Percentiles rank a stretch among this genome's conserved stretches.
These are phyloP conservation scores for Torulaspora franciscae DNA, from an alignment of 805 yeast genomes.

Conservation along the genomic window DNA sequence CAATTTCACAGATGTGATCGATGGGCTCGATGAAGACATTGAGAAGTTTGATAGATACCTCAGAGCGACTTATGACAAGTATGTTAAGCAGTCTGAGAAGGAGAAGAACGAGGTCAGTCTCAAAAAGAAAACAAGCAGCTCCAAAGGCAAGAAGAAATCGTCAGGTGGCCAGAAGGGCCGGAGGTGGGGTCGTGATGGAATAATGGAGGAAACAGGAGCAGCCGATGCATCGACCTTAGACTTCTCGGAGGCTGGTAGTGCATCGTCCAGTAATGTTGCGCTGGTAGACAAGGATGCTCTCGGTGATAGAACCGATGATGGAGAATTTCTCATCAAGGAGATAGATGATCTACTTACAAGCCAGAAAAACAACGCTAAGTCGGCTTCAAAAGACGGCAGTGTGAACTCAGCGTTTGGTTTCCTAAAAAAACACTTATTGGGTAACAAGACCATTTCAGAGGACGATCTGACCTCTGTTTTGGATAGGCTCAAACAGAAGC, in stretches of 20 bases:
- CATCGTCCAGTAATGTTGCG: slow-evolving; percentile 13
- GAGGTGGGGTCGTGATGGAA: slow-evolving; percentile 65
- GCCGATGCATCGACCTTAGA: slow-evolving; percentile 46
- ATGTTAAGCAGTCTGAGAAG: slow-evolving; percentile 5
- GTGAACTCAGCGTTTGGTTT: slow-evolving; percentile 47
- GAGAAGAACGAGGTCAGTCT: slow-evolving; percentile 13
- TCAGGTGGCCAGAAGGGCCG: slow-evolving; percentile 42
- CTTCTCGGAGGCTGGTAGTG: slow-evolving; percentile 43
- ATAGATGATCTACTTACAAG: slow-evolving; percentile 40
- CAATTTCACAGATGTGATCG: slow-evolving; percentile 30
- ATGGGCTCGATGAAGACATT: slow-evolving; percentile 34
- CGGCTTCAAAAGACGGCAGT: slow-evolving; percentile 34
- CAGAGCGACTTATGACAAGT: slow-evolving; percentile 32
- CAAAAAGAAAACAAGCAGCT: slow-evolving; percentile 16
- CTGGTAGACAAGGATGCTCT: slow-evolving; percentile 34
- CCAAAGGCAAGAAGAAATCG: slow-evolving; percentile 16
- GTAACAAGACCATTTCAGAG: slow-evolving; percentile 61
- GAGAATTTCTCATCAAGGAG: slow-evolving; percentile 63
- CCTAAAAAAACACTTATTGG: slow-evolving; percentile 51
- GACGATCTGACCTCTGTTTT: slow-evolving; percentile 63
- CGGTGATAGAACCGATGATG: slow-evolving; percentile 43
- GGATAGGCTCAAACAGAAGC: slow-evolving; percentile 63
- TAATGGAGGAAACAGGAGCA: slow-evolving; percentile 41
- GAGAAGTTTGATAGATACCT: slow-evolving; percentile 39
- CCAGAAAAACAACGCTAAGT: slow-evolving; percentile 37